Evolutionary conservation across 495 filamentous ascomycete species (phyloP).

Genomic region (Penicillium longicatenatum): DNA sequence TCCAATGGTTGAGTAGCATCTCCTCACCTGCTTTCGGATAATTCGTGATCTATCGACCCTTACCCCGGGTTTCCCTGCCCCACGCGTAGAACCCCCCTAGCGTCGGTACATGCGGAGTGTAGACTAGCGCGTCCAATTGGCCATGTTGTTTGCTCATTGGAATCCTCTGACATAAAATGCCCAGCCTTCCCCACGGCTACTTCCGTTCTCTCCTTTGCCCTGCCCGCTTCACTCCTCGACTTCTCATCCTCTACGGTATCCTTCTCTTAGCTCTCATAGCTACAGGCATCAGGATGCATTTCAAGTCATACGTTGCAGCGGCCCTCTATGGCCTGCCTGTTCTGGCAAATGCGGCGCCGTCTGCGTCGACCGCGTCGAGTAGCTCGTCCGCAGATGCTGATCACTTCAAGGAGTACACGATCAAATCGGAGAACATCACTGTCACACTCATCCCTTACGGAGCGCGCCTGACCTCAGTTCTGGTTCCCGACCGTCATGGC

Average conservation of each 20-base stretch:
- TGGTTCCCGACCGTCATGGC: slow-evolving; percentile 72
- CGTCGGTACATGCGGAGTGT: slow-evolving; percentile 30
- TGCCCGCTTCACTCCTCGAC: slow-evolving; percentile 32
- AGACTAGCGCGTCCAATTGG: slow-evolving; percentile 14
- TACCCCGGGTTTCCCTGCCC: slow-evolving; percentile 30
- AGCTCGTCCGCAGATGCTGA: slow-evolving; percentile 14
- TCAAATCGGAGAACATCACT: slow-evolving; percentile 70
- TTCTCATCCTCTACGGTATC: slow-evolving; percentile 33
- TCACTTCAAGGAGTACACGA: slow-evolving; percentile 66
- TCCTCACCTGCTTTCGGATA: slow-evolving; percentile 28
- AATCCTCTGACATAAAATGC: slow-evolving; percentile 29
- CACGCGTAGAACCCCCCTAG: slow-evolving; percentile 26
- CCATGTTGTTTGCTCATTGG: slow-evolving; percentile 19
- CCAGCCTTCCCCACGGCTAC: slow-evolving; percentile 25
- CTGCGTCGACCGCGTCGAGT: slow-evolving; percentile 14
- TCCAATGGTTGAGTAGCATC: slow-evolving; percentile 15
- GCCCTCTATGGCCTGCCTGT: slow-evolving; percentile 40
- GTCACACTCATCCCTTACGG: slow-evolving; percentile 78
- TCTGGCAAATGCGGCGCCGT: slow-evolving; percentile 27
- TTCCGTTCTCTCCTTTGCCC: slow-evolving; percentile 36
- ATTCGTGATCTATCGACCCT: slow-evolving; percentile 18
- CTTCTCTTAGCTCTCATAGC: slow-evolving; percentile 34
- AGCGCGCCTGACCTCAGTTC: slow-evolving; percentile 71
- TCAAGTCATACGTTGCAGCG: slow-evolving; percentile 38
- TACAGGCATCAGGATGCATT: slow-evolving; percentile 42